These are phyloP conservation scores for Penicillium sumatraense DNA, from an alignment of 2,329 filamentous ascomycete species.

Conservation along the genomic window DNA sequence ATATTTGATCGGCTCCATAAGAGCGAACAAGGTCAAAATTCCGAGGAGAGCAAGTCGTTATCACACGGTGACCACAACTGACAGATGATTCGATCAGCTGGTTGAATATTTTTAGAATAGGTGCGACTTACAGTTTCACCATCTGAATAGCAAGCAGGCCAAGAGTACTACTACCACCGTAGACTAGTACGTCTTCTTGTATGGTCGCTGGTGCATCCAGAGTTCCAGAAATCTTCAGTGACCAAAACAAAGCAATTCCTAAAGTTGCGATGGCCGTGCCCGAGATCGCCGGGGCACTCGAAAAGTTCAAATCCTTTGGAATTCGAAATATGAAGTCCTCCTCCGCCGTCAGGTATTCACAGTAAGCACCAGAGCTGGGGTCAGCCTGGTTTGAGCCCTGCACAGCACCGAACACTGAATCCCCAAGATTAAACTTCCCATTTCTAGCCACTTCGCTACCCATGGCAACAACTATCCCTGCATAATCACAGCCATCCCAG, in stretches of 20 bases:
- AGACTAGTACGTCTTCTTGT: slow-evolving; percentile 21
- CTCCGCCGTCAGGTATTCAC: slow-evolving; percentile 22
- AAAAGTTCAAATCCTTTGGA: slow-evolving; percentile 13
- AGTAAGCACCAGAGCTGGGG: slow-evolving; percentile 25
- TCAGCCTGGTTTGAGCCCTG: slow-evolving; percentile 35
- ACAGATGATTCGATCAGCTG: background rate
- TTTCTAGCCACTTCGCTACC: slow-evolving; percentile 17
- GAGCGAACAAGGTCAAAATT: slow-evolving; percentile 40
- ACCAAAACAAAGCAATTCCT: slow-evolving; percentile 29
- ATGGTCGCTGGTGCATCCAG: slow-evolving; percentile 12
- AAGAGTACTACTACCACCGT: slow-evolving; percentile 27
- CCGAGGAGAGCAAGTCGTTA: slow-evolving; percentile 40
- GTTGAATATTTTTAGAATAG: background rate
- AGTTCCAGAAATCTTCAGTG: slow-evolving; percentile 23
- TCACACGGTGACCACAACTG: slow-evolving; percentile 34
- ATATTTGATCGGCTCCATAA: slow-evolving; percentile 40
- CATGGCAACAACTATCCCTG: slow-evolving; percentile 30
- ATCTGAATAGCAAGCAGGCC: slow-evolving; percentile 29
- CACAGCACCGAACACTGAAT: slow-evolving; percentile 42
- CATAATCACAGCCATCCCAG: slow-evolving; percentile 36
- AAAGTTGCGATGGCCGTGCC: slow-evolving; percentile 28
- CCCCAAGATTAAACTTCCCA: slow-evolving; percentile 33
- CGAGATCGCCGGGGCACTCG: slow-evolving; percentile 16
- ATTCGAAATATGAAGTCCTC: slow-evolving; percentile 23
- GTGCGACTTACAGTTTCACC: slow-evolving; percentile 24